These are phyloP conservation scores for Mycena pura DNA, from an alignment of 768 basidiomycete species.

Conservation along the genomic window DNA sequence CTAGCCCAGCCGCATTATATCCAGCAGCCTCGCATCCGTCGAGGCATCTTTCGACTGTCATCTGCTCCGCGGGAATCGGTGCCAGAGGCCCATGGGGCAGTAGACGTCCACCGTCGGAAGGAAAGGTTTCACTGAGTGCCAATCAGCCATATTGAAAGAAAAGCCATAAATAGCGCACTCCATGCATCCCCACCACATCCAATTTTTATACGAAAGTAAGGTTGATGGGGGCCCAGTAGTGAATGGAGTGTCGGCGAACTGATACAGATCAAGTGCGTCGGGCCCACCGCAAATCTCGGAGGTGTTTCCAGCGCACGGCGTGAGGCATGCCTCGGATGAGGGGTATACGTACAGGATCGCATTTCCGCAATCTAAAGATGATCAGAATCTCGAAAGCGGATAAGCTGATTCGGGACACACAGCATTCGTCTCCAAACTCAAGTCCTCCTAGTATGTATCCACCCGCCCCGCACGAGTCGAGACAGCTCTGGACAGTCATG, in stretches of 20 bases:
- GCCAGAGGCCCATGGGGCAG: constrained; percentile 19
- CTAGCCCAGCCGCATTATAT: constrained; percentile 26
- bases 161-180: constrained; percentile 2
- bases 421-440: constrained; percentile 31
- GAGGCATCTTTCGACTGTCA: constrained; percentile 30
- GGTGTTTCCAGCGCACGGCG: constrained; percentile 26
- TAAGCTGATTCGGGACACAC: constrained; percentile 15
- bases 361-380: constrained; percentile 29
- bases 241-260: constrained; percentile 24
- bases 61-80: constrained; percentile 23
- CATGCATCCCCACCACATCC: constrained; percentile 24
- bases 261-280: constrained; percentile 28
- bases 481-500: constrained; percentile 28
- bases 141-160: neutral
- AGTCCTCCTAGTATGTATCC: constrained; percentile 28
- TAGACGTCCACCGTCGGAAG: neutral
- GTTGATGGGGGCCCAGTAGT: constrained; percentile 24
- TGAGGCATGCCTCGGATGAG: constrained; percentile 11
- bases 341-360: constrained; percentile 27
- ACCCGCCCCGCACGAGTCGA: constrained; percentile 22
- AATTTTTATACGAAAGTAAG: constrained; percentile 17
- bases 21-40: constrained; percentile 24
- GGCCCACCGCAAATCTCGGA: constrained; percentile 30
- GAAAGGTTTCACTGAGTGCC: neutral
- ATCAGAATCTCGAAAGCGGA: neutral